Evolutionary conservation across 768 basidiomycete genomes (phyloP).

Genomic region (Termitomyces heimii): DNA sequence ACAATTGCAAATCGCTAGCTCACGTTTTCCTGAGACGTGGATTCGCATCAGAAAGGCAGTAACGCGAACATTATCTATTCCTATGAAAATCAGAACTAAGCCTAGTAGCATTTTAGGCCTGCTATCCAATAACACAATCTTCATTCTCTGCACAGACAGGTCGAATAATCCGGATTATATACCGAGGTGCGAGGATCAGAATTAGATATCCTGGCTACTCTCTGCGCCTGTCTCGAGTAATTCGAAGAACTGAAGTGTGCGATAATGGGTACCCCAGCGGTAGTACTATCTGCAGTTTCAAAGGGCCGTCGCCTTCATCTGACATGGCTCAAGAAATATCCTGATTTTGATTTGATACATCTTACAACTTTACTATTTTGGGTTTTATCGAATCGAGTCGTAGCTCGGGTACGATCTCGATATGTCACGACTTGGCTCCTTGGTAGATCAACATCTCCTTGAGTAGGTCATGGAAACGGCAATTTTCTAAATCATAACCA

Average conservation of each 20-base stretch:
- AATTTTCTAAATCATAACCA: too few species aligned
- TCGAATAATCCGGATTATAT: not conserved
- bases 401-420: not conserved
- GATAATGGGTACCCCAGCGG: not conserved
- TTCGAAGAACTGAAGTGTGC: not conserved
- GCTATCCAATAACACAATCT: not conserved
- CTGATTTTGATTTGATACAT: not conserved
- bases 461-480: not conserved
- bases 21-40: not conserved
- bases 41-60: not conserved
- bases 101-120: not conserved
- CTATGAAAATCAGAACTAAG: not conserved
- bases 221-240: not conserved
- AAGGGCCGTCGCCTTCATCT: not conserved
- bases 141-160: not conserved
- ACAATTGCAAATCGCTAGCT: not conserved
- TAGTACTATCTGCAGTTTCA: not conserved
- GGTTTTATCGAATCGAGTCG: not conserved
- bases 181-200: not conserved
- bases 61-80: not conserved
- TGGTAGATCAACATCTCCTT: not conserved
- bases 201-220: not conserved
- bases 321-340: not conserved
- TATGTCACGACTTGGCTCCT: not conserved
- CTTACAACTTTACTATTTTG: too few species aligned